A percentile compares a stretch with the other conserved stretches of the same genome.
Evolutionary conservation across 768 basidiomycete genomes (phyloP).

Genomic region (Gautieria morchelliformis): DNA sequence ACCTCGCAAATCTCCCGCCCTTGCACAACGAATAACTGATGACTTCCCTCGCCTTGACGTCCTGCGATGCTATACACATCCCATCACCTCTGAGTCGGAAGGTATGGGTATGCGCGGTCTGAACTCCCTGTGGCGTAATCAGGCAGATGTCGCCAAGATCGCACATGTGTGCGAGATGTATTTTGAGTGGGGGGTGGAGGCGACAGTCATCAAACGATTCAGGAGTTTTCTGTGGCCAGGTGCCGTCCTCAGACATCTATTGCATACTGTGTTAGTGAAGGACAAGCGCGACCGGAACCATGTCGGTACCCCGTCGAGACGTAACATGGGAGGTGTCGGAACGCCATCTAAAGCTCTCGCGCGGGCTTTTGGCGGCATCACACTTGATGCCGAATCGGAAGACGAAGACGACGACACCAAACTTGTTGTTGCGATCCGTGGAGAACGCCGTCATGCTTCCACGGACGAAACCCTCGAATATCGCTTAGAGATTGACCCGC

Average conservation of each 20-base stretch:
- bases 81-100: conserved; percentile 61
- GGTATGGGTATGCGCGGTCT: conserved; percentile 21
- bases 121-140: conserved; percentile 33
- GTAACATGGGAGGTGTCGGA: background rate
- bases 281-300: conserved; percentile 23
- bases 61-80: conserved; percentile 67
- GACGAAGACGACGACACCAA: conserved; percentile 17
- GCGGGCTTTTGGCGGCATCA: conserved; percentile 9
- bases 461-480: conserved; percentile 71
- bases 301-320: too few species aligned
- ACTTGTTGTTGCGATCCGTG: conserved; percentile 23
- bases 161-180: conserved; percentile 76
- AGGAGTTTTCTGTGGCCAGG: conserved; percentile 76
- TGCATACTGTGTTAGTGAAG: conserved; percentile 47
- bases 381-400: conserved; percentile 1
- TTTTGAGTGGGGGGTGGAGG: conserved; percentile 88
- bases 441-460: conserved; percentile 53
- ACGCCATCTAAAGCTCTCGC: conserved; percentile 6
- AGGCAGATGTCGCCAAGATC: conserved; percentile 61
- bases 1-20: conserved; percentile 50
- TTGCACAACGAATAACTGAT: conserved; percentile 54
- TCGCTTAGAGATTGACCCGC: conserved; percentile 66
- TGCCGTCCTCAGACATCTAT: conserved; percentile 57
- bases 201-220: conserved; percentile 76
- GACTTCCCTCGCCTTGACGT: conserved; percentile 68